Conservation (phyloP, 495 filamentous ascomycete species). For the Astrocystis sublimbata region DNA sequence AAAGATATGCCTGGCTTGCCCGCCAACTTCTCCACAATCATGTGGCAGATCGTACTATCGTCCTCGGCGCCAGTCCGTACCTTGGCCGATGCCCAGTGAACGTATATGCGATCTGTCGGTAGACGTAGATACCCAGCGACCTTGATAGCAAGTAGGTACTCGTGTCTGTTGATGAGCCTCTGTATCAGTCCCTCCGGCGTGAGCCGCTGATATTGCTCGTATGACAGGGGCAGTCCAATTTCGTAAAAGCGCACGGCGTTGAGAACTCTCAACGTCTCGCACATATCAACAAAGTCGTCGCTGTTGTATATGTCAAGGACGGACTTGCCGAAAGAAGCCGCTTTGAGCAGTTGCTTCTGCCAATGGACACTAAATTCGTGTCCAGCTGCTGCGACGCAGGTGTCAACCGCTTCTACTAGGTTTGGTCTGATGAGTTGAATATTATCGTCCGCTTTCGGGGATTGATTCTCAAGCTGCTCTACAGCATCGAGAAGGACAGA, state of each 20-base stretch:
- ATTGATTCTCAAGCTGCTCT: constrained; percentile 87
- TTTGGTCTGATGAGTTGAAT: constrained; percentile 88
- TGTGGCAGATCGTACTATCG: constrained; percentile 82
- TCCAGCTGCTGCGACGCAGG: constrained; percentile 78
- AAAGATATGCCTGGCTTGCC: constrained; percentile 92
- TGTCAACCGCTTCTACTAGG: constrained; percentile 88
- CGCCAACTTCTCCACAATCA: constrained; percentile 82
- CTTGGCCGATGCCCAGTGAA: constrained; percentile 95
- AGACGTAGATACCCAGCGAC: constrained; percentile 87
- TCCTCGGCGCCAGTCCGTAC: constrained; percentile 81
- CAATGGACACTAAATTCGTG: constrained; percentile 86
- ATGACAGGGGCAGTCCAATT: constrained; percentile 87
- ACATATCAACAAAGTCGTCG: constrained; percentile 98
- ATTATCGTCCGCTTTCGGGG: constrained; percentile 95
- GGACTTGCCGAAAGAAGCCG: constrained; percentile 95
- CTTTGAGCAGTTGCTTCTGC: constrained; percentile 94
- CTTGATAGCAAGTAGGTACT: constrained; percentile 87
- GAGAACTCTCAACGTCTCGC: constrained; percentile 86
- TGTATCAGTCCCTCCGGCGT: constrained; percentile 84
- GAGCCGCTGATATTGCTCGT: constrained; percentile 84
- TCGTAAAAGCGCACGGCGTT: constrained; percentile 90
- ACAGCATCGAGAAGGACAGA: constrained; percentile 91
- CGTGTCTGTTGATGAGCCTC: constrained; percentile 80
- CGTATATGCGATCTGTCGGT: constrained; percentile 86
- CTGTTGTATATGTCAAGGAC: constrained; percentile 95